Percentiles rank a stretch among this genome's conserved stretches.
Conservation (phyloP, 2,329 filamentous ascomycete species). For the Taxawa tesnikishii region DNA sequence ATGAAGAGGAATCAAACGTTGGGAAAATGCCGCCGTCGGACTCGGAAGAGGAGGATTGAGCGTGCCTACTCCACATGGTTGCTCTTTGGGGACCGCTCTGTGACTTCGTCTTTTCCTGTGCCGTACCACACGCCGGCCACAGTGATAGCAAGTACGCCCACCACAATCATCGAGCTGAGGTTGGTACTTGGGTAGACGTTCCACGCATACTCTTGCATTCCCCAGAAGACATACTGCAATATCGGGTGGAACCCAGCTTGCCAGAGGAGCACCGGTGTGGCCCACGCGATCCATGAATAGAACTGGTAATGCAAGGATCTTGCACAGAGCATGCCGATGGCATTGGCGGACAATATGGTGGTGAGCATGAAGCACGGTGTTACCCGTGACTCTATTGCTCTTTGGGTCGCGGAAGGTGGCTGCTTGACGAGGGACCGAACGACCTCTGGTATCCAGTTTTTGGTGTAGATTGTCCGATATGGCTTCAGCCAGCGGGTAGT, state of each 20-base stretch:
- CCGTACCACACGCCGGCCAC: slow-evolving; percentile 52
- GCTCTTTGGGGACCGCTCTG: slow-evolving; percentile 1
- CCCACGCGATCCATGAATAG: slow-evolving; percentile 84
- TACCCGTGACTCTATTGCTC: slow-evolving; percentile 43
- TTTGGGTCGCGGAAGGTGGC: slow-evolving; percentile 40
- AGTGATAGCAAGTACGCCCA: slow-evolving; percentile 56
- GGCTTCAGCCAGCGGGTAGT: slow-evolving; percentile 61
- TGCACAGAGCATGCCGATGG: slow-evolving; percentile 73
- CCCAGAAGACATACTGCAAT: slow-evolving; percentile 58
- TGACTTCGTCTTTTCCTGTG: slow-evolving; percentile 28
- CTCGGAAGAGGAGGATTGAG: slow-evolving; percentile 47
- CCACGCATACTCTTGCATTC: slow-evolving; percentile 82
- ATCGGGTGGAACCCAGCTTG: slow-evolving; percentile 56
- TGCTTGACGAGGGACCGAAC: slow-evolving; percentile 32
- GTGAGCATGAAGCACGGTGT: slow-evolving; percentile 65
- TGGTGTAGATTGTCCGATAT: too few relatives aligned
- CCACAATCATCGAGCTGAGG: slow-evolving; percentile 52
- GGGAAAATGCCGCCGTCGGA: slow-evolving; percentile 78
- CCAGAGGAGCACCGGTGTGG: slow-evolving; percentile 80
- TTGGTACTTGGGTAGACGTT: slow-evolving; percentile 80
- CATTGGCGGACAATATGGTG: slow-evolving; percentile 61
- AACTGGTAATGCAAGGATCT: slow-evolving; percentile 91
- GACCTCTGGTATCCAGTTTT: slow-evolving; percentile 44
- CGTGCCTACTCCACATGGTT: slow-evolving; percentile 8
- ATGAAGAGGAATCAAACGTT: slow-evolving; percentile 66